Conservation (phyloP, 1,139 yeast species). For the Pichia sp. region DNA sequence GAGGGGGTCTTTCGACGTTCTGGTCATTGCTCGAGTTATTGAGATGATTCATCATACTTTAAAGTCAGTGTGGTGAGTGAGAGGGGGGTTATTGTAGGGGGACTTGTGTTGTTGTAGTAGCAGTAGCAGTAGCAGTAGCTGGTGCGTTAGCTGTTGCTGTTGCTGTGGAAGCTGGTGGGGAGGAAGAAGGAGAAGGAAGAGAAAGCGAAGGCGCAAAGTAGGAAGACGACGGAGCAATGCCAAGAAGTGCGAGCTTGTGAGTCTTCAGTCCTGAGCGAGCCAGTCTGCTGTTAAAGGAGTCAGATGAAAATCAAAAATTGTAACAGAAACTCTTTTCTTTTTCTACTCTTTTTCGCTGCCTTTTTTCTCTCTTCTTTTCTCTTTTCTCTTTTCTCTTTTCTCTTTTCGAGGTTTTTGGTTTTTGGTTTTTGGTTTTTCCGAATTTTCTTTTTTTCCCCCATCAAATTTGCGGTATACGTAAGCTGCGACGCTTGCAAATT, state of each 20-base stretch:
- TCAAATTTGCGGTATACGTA: no score
- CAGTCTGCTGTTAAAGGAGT: neutral
- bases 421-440: no score
- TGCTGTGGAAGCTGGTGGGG: neutral
- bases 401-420: no score
- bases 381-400: neutral
- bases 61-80: neutral
- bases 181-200: neutral
- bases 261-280: no score
- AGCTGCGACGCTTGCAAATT: no score
- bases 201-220: constrained; percentile 1
- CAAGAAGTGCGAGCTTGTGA: neutral
- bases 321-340: constrained; percentile 1
- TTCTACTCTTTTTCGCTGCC: neutral
- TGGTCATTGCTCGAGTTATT: constrained; percentile 26
- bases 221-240: constrained; percentile 1
- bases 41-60: constrained; percentile 20
- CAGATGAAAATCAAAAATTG: neutral
- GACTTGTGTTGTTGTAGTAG: neutral
- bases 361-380: neutral
- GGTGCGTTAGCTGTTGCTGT: no score
- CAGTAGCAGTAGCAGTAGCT: neutral
- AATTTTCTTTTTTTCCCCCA: no score
- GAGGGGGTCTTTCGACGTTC: constrained; percentile 23
- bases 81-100: neutral